Evolutionary conservation across 2,329 filamentous ascomycete genomes (phyloP), one percentile per base, ranked within the genome.

Genomic region (Claviceps humidiphila): DNA sequence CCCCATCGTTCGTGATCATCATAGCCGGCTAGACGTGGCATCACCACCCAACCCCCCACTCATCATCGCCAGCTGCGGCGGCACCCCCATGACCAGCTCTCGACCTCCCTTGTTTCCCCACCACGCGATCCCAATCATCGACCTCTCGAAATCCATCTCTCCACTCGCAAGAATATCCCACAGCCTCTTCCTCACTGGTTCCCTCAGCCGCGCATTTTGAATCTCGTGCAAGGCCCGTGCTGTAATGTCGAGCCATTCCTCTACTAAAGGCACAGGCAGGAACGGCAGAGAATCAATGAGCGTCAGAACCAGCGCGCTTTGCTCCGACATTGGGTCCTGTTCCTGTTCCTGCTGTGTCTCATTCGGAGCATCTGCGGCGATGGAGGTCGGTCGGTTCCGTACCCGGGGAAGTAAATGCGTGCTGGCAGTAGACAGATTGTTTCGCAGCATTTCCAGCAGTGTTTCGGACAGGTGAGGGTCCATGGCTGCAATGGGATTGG

Each of bases 111-210:
- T 67, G 13, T 74, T 75, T 11, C 82, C 86, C 90, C 90, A 95
- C 90, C 90, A 96, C 2, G 81, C 80, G 17, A 95, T 85, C 48
- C 85, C 89, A 37, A 86, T 76, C 42, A 84, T 80, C 6, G 87
- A 84, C 54, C 89, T 77, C 63, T 94, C 87, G 24, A 94, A 84
- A 66, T 95, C 89, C 81, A 95, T 85, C 69, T 95, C 89, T 3
- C 89, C 89, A 59, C 78, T 82, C 42, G 83, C 83, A 9, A 95
- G 68, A 2, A 89, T 77, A 53, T 93, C 83, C 82, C 87, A 89
- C 65, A 94, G 85, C 49, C 89, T 74, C 56, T 81, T 76, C 62
- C 82, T 81, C 40, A 83, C 87, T 2, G 74, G 71, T 47, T 82
- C 76, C 44, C 82, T 75, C 72, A 90, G 80, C 4, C 61, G 65